These are phyloP conservation scores for Colletotrichum godetiae DNA, from an alignment of 2,329 filamentous ascomycete species.

Conservation along the genomic window DNA sequence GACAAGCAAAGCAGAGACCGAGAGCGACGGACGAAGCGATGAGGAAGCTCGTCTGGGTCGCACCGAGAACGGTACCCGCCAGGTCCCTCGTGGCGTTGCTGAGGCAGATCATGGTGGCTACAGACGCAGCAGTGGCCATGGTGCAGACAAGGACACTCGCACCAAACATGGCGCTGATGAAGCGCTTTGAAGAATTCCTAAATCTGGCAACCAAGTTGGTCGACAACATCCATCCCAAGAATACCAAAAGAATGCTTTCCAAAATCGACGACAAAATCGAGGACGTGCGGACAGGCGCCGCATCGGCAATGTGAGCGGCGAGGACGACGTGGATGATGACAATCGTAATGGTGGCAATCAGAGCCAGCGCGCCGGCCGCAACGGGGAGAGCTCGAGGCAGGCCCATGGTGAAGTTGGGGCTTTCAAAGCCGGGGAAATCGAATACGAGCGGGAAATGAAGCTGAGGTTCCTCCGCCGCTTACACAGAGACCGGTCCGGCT, in stretches of 20 bases:
- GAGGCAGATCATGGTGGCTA: conserved; percentile 55
- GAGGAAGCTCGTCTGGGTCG: conserved; percentile 50
- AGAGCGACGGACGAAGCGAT: conserved; percentile 58
- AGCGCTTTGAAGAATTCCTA: conserved; percentile 36
- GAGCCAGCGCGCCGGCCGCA: conserved; percentile 49
- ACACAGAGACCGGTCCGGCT: background rate
- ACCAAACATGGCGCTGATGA: conserved; percentile 50
- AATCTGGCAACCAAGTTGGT: conserved; percentile 42
- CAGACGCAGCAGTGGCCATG: conserved; percentile 57
- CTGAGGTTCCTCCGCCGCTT: background rate
- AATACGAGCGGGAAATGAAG: background rate
- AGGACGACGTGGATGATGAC: conserved; percentile 54
- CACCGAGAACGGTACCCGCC: conserved; percentile 46
- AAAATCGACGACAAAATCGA: conserved; percentile 52
- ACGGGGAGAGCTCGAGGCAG: conserved; percentile 48
- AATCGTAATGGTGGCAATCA: conserved; percentile 51
- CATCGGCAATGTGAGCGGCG: conserved; percentile 46
- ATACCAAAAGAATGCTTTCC: conserved; percentile 50
- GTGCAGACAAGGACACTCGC: conserved; percentile 53
- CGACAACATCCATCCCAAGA: conserved; percentile 47
- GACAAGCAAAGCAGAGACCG: conserved; percentile 56
- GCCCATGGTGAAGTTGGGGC: conserved; percentile 44
- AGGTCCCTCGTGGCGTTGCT: conserved; percentile 45
- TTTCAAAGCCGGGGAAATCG: conserved; percentile 20
- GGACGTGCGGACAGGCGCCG: conserved; percentile 45